A percentile compares a stretch with the other conserved stretches of the same genome.
Conservation (phyloP, 352 stramenopile genomes). For the Phytophthora quininea region DNA sequence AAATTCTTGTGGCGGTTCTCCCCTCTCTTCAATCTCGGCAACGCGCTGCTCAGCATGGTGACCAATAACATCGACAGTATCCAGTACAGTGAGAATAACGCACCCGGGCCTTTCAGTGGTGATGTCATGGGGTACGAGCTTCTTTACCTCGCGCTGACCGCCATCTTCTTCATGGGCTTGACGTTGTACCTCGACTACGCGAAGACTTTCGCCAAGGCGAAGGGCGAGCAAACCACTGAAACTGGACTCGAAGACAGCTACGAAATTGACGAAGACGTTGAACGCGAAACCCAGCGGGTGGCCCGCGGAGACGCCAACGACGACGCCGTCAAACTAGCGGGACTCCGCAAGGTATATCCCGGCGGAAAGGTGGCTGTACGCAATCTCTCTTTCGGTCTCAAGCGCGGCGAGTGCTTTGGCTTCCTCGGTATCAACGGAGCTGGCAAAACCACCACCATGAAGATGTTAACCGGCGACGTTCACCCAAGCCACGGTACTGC, state of each 20-base stretch:
- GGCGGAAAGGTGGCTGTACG: slow-evolving; percentile 77
- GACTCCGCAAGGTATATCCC: slow-evolving; percentile 77
- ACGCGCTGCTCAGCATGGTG: slow-evolving; percentile 34
- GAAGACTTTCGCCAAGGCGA: slow-evolving; percentile 61
- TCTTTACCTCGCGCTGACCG: slow-evolving; percentile 49
- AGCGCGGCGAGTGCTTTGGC: slow-evolving; percentile 91
- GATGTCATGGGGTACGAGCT: slow-evolving; percentile 61
- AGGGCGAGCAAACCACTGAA: slow-evolving; percentile 44
- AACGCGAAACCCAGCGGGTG: slow-evolving; percentile 43
- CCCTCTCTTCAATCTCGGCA: slow-evolving; percentile 52
- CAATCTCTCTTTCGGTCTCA: slow-evolving; percentile 76
- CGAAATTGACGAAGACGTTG: slow-evolving; percentile 58
- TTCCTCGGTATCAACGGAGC: slow-evolving; percentile 94
- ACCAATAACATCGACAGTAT: slow-evolving; percentile 12
- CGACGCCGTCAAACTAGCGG: slow-evolving; percentile 54
- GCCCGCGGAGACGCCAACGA: slow-evolving; percentile 21
- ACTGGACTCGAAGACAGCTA: slow-evolving; percentile 27
- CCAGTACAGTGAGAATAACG: slow-evolving; percentile 11
- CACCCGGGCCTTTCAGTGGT: slow-evolving; percentile 40
- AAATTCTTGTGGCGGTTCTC: slow-evolving; percentile 74
- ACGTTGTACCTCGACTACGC: slow-evolving; percentile 62
- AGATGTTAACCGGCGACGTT: slow-evolving; percentile 91
- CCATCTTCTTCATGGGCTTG: slow-evolving; percentile 38
- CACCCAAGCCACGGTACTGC: slow-evolving; percentile 46
- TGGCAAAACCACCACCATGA: slow-evolving; percentile 95